Evolutionary conservation across 2,329 filamentous ascomycete genomes (phyloP), one percentile per base, ranked within the genome.

Genomic region (Ceratocystis cacaofunesta): DNA sequence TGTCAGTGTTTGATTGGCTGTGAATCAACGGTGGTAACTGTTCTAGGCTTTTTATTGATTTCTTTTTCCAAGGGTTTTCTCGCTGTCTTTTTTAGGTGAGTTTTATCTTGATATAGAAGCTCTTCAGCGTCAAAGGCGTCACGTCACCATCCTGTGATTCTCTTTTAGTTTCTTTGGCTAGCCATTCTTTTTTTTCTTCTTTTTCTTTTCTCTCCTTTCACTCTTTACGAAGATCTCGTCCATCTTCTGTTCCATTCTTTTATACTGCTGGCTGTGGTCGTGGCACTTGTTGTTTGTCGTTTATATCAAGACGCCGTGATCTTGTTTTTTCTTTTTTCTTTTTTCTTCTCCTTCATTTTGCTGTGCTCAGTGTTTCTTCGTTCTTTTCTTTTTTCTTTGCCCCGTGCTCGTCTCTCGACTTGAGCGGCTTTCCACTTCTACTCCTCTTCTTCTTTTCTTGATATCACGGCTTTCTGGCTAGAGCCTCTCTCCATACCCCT

Each of bases 271-370:
- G 25, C 52, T 28, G 52, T 28, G 2, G 46, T 17, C 7, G n/a
- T 22, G 46, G 17, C 46, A 17, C 46, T 19, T n/a, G 6, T 50
- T 50, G 46, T 22, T 50, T 28, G 22, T 15, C 30, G 52, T 28
- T 32, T 57, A 57, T 57, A 57, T 57, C 52, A 57, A 32, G 48
- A 6, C 52, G 52, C 22, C 0, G 52, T 57, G 25, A 32, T 28
- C 52, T 28, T 66, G 58, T 46, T 55, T 30, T 7, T 30, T 64
- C 55, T 57, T 58, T 12, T 62, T 43, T 62, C 63, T 55, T 62
- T 66, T 50, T 62, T 58, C 62, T 60, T 63, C 62, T 15, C n/a
- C 50, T 28, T 3, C 28, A 10, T 22, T 55, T 22, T 6, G 5
- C 7, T 5, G n/a, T 57, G 52, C 5, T 28, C 25, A 12, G 17